Conservation (phyloP, 129 eudicot genomes). For the Artemisia annua region DNA sequence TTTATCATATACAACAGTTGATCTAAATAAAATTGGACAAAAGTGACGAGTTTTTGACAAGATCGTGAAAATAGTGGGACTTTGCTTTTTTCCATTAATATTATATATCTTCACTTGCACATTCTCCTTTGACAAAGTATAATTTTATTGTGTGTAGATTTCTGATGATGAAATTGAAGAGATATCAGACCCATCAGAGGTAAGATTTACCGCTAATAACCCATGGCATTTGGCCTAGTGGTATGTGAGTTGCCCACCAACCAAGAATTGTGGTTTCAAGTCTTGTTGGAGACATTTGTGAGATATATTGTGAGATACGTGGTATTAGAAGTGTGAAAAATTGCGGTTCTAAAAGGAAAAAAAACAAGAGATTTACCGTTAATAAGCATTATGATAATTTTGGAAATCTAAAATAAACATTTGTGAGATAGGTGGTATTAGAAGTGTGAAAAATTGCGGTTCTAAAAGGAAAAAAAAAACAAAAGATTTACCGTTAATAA, state of each 20-base stretch:
- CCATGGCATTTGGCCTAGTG: too few species aligned
- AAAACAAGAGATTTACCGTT: background rate
- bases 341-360: too few species aligned
- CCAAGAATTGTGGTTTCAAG: too few species aligned
- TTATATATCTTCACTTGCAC: constrained; percentile 8
- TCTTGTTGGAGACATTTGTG: too few species aligned
- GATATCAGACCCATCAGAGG: constrained; percentile 62
- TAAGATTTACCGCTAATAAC: constrained; percentile 26
- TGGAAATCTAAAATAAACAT: background rate
- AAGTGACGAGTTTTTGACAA: background rate
- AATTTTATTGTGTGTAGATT: constrained; percentile 33
- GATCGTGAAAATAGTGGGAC: background rate
- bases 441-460: too few species aligned
- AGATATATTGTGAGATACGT: too few species aligned
- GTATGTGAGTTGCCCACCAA: background rate
- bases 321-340: too few species aligned
- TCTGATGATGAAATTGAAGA: constrained; percentile 79
- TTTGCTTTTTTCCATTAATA: background rate
- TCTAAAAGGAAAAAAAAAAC: too few species aligned
- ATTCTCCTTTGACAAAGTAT: constrained; percentile 11
- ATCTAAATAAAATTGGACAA: background rate
- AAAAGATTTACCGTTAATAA: background rate
- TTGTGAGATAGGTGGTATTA: too few species aligned
- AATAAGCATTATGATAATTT: background rate
- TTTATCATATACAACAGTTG: background rate